These are phyloP conservation scores for Fusarium phyllophilum DNA, from an alignment of 2,329 filamentous ascomycete species.

Conservation along the genomic window DNA sequence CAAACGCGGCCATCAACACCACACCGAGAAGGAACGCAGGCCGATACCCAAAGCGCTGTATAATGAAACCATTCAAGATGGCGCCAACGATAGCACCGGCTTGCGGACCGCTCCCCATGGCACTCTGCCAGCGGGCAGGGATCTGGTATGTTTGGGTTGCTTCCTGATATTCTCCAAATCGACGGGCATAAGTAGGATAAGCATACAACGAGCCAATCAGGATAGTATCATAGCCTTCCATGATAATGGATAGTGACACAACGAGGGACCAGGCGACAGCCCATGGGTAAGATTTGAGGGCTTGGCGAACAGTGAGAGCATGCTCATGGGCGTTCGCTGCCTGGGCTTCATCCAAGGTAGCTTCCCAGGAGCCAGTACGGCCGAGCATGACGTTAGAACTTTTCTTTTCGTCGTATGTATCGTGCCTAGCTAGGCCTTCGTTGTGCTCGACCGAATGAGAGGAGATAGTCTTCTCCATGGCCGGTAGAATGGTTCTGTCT, in stretches of 20 bases:
- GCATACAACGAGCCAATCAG: background rate
- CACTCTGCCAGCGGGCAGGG: background rate
- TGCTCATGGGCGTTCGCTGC: background rate
- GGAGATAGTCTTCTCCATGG: background rate
- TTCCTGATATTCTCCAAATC: background rate
- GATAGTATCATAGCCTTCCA: background rate
- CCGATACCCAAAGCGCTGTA: background rate
- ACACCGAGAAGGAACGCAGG: background rate
- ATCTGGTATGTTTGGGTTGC: background rate
- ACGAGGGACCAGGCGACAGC: background rate
- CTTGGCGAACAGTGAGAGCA: background rate
- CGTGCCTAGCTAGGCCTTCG: background rate
- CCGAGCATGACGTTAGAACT: accelerated
- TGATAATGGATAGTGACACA: background rate
- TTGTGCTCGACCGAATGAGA: background rate
- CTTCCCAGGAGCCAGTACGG: background rate
- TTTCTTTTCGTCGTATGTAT: accelerated
- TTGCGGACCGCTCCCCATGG: background rate
- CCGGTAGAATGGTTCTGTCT: accelerated
- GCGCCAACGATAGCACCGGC: background rate
- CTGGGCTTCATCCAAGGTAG: background rate
- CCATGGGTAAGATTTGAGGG: background rate
- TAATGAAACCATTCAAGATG: background rate
- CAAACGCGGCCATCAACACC: background rate
- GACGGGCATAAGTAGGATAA: background rate